Percentiles rank a stretch among this genome's conserved stretches.
Evolutionary conservation across 257 asterid species (phyloP).

Genomic region (Perilla frutescens): DNA sequence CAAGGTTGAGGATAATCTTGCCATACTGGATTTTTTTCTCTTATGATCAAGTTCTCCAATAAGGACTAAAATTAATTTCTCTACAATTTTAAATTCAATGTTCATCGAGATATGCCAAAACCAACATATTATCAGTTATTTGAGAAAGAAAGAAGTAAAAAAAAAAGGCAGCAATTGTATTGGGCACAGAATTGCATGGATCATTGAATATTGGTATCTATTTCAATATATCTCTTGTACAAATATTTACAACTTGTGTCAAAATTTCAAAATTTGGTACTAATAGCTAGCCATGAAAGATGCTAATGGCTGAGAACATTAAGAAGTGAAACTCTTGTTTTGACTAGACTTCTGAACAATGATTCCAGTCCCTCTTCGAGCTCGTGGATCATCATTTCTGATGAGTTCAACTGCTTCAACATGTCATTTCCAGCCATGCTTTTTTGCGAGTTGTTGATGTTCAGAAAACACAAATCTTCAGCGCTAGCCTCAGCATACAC

Average conservation of each 20-base stretch:
- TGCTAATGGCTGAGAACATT: constrained; percentile 42
- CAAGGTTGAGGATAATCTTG: too few species aligned
- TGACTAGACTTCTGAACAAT: constrained; percentile 39
- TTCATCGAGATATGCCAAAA: too few species aligned
- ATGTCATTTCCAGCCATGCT: not conserved
- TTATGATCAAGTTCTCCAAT: too few species aligned
- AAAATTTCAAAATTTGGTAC: not conserved
- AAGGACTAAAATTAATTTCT: too few species aligned
- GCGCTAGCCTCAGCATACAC: constrained; percentile 14
- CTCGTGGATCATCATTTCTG: constrained; percentile 37
- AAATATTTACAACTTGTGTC: not conserved
- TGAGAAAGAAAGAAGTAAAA: too few species aligned
- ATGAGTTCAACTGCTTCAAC: constrained; percentile 37
- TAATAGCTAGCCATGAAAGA: not conserved
- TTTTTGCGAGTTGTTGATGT: constrained; percentile 18
- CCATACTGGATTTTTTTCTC: too few species aligned
- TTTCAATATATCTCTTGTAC: not conserved
- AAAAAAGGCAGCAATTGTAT: too few species aligned
- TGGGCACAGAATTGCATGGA: not conserved
- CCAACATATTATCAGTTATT: too few species aligned
- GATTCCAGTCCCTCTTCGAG: constrained; percentile 41
- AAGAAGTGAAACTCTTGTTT: constrained; percentile 46
- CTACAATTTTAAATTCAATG: too few species aligned
- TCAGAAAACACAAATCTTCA: constrained; percentile 18
- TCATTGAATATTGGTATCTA: not conserved